Percentiles rank a stretch among this genome's conserved stretches.
Evolutionary conservation across 1,139 yeast genomes (phyloP).

Genomic region (Hyphopichia fennica): DNA sequence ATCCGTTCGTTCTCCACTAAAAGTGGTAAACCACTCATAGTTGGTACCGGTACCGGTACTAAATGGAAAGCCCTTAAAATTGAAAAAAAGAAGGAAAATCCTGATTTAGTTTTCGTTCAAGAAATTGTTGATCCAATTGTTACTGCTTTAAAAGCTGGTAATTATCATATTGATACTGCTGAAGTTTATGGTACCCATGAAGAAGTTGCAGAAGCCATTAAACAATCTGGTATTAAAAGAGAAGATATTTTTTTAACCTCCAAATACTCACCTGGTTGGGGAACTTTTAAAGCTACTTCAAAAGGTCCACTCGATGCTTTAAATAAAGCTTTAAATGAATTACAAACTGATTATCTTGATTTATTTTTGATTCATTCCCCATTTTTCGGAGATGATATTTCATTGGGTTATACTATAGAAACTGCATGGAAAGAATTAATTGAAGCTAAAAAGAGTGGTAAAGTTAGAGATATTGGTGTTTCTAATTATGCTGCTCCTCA

Average conservation of each 20-base stretch:
- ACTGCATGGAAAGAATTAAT: conserved; percentile 29
- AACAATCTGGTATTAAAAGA: conserved; percentile 13
- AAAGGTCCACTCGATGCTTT: conserved; percentile 51
- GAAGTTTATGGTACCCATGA: conserved; percentile 26
- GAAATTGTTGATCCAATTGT: conserved; percentile 8
- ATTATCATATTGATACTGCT: conserved; percentile 25
- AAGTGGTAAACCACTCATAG: conserved; percentile 36
- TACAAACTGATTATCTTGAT: conserved; percentile 66
- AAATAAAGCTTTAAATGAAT: conserved; percentile 27
- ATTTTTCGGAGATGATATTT: conserved; percentile 9
- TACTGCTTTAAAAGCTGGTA: conserved; percentile 18
- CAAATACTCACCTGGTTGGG: conserved; percentile 11
- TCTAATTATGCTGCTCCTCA: conserved; percentile 24
- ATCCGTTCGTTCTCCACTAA: too few species aligned
- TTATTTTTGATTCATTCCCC: conserved; percentile 44
- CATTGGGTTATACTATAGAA: conserved; percentile 13
- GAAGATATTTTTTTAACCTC: conserved; percentile 24
- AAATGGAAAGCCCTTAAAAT: conserved; percentile 47
- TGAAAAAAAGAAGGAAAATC: conserved; percentile 6
- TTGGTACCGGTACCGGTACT: conserved; percentile 68
- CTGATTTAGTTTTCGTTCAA: conserved; percentile 7
- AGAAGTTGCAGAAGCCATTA: conserved; percentile 20
- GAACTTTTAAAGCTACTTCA: neutral
- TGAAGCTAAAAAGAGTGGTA: conserved; percentile 26
- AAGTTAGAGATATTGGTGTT: conserved; percentile 29